These are phyloP conservation scores for Paratinospora sagittata DNA, from an alignment of 164 flowering plant species.

Conservation along the genomic window DNA sequence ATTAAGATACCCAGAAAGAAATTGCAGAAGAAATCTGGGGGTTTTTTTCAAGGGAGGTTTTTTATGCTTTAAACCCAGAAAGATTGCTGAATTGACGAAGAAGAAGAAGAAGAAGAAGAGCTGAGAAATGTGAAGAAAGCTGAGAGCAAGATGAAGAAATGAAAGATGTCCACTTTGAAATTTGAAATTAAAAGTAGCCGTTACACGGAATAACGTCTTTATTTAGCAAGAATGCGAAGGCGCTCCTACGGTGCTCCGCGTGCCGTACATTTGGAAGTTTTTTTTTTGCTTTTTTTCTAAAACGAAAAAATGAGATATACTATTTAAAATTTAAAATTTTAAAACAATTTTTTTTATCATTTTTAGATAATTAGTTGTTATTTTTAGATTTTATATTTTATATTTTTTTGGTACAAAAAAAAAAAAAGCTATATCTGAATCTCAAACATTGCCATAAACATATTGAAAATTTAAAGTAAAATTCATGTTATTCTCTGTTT, in stretches of 20 bases:
- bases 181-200: slow-evolving; percentile 46
- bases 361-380: no score
- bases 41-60: no score
- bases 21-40: neutral
- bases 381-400: no score
- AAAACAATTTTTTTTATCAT: no score
- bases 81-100: neutral
- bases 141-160: slow-evolving; percentile 11
- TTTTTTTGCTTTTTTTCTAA: neutral
- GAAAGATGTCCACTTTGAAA: slow-evolving; percentile 12
- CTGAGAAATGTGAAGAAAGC: slow-evolving; percentile 8
- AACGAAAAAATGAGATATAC: neutral
- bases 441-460: no score
- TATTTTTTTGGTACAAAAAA: no score
- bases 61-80: no score
- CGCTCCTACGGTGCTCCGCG: neutral
- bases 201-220: slow-evolving; percentile 39
- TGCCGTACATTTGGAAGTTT: neutral
- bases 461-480: no score
- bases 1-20: slow-evolving; percentile 14
- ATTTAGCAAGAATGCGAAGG: slow-evolving; percentile 8
- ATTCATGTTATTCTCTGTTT: no score
- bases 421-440: no score
- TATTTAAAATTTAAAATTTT: no score
- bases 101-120: neutral